Percentiles rank a stretch among this genome's conserved stretches.
These are phyloP conservation scores for Salix brachista DNA, from an alignment of 345 rosid species.

Conservation along the genomic window DNA sequence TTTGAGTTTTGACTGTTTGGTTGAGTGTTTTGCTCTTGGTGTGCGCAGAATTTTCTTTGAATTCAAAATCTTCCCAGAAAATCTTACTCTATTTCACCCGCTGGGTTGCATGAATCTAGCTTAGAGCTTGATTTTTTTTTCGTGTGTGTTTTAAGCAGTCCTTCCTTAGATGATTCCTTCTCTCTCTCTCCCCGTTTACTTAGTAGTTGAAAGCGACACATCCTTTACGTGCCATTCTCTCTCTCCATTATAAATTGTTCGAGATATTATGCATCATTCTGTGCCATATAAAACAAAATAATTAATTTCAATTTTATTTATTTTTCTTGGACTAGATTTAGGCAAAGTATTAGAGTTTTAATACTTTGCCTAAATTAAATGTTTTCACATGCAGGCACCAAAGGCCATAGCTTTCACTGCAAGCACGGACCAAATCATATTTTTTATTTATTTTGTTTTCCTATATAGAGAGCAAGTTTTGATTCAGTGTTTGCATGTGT, in stretches of 20 bases:
- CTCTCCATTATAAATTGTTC: neutral
- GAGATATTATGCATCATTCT: too few species aligned
- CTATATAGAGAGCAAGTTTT: neutral
- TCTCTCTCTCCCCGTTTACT: neutral
- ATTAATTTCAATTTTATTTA: neutral
- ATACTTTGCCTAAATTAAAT: constrained; percentile 17
- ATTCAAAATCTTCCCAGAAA: constrained; percentile 3
- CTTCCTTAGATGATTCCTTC: neutral
- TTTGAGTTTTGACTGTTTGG: neutral
- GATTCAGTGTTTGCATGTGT: constrained; percentile 7
- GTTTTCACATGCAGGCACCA: constrained; percentile 46
- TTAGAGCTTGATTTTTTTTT: constrained; percentile 9
- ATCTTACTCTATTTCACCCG: neutral
- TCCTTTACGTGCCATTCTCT: constrained; percentile 23
- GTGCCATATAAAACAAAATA: neutral
- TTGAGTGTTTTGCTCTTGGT: neutral
- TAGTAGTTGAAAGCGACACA: constrained; percentile 18
- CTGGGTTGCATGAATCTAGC: constrained; percentile 2
- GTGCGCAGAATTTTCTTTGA: neutral
- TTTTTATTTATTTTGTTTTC: neutral
- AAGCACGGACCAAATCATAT: constrained; percentile 9
- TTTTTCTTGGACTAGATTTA: constrained; percentile 14
- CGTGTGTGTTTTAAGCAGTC: too few species aligned
- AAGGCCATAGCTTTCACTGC: constrained; percentile 18
- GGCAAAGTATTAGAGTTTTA: neutral